These are phyloP conservation scores for Zymoseptoria crescenta DNA, from an alignment of 2,329 filamentous ascomycete species.

Conservation along the genomic window DNA sequence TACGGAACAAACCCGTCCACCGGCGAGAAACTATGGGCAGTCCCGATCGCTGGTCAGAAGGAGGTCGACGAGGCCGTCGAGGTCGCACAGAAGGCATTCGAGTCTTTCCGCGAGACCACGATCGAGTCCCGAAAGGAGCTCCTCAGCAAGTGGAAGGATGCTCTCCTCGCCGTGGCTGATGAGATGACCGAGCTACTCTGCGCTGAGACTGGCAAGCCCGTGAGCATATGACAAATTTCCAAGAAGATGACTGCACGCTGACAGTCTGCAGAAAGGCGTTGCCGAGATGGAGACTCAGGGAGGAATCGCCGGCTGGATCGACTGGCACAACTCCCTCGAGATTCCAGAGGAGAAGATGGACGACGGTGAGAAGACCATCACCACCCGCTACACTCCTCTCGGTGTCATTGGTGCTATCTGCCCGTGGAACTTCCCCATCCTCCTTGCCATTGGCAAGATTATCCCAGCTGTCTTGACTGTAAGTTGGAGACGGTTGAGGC, in stretches of 20 bases:
- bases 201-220: conserved; percentile 35
- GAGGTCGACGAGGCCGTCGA: conserved; percentile 34
- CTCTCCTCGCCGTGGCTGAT: conserved; percentile 26
- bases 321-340: conserved; percentile 31
- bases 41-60: conserved; percentile 31
- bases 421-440: conserved; percentile 48
- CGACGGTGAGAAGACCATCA: conserved; percentile 42
- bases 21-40: conserved; percentile 31
- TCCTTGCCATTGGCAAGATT: conserved; percentile 47
- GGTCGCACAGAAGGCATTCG: conserved; percentile 31
- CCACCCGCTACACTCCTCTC: conserved; percentile 40
- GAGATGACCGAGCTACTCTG: conserved; percentile 30
- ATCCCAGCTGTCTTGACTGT: conserved; percentile 47
- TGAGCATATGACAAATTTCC: conserved; percentile 9
- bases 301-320: conserved; percentile 29
- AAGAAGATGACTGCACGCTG: conserved; percentile 2
- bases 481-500: background rate
- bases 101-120: conserved; percentile 26
- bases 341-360: conserved; percentile 35
- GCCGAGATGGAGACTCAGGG: conserved; percentile 35
- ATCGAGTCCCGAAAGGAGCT: conserved; percentile 32
- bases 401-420: conserved; percentile 41
- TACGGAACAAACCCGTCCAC: conserved; percentile 30
- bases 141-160: conserved; percentile 28
- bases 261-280: conserved; percentile 30